A percentile compares a stretch with the other conserved stretches of the same genome.
phyloP scores from a whole-genome alignment of 768 basidiomycete species.

The Naganishia vishniacii region DNA sequence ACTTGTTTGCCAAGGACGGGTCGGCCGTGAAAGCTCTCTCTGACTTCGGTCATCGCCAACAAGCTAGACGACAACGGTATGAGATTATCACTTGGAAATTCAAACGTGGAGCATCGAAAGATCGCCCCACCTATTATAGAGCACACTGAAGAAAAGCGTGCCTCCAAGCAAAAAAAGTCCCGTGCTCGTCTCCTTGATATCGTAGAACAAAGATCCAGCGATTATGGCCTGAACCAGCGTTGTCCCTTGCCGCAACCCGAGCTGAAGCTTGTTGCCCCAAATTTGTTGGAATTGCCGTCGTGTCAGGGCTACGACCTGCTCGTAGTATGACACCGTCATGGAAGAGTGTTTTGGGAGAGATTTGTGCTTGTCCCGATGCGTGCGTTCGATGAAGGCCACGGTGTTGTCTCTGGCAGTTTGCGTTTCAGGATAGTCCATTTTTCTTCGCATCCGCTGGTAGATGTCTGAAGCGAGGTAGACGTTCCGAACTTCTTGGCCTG shows the following conservation, averaged over 20 bases:
- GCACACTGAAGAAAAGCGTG: slow-evolving; percentile 67
- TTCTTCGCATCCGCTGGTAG: neutral
- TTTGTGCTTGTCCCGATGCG: slow-evolving; percentile 1
- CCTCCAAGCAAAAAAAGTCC: slow-evolving; percentile 71
- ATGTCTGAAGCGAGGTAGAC: neutral
- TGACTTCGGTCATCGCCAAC: slow-evolving; percentile 34
- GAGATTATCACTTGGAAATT: too few species aligned
- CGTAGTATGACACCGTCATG: neutral
- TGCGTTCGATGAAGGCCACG: neutral
- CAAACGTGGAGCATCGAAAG: too few species aligned
- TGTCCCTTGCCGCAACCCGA: slow-evolving; percentile 34
- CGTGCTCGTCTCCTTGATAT: slow-evolving; percentile 55
- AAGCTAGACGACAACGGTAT: neutral
- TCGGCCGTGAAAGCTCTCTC: slow-evolving; percentile 42
- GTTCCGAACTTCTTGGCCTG: neutral
- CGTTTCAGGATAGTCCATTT: neutral
- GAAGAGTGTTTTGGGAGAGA: slow-evolving; percentile 11
- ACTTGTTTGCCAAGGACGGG: slow-evolving; percentile 45
- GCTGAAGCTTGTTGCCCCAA: slow-evolving; percentile 20
- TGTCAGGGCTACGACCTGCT: slow-evolving; percentile 16
- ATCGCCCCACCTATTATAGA: slow-evolving; percentile 34
- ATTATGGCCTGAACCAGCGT: slow-evolving; percentile 52
- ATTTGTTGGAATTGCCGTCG: slow-evolving; percentile 20
- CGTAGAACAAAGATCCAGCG: slow-evolving; percentile 63
- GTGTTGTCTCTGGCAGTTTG: neutral